Base-by-base conservation (phyloP, 768 basidiomycete genomes). In the Tylopilus sp. region DNA sequence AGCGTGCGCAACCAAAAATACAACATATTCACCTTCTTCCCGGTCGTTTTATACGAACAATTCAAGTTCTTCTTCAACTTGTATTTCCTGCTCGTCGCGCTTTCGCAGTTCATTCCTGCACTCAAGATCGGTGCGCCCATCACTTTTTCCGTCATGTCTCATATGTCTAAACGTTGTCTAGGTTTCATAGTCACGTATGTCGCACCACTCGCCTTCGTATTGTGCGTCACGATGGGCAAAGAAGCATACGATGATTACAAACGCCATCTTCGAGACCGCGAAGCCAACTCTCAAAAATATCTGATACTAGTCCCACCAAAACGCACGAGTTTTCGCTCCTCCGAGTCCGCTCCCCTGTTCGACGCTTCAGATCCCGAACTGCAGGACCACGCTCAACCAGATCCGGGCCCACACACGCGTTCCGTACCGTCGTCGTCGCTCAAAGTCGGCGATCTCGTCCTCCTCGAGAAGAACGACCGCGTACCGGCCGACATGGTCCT, bases 41-140 rank as follows among this genome's bases (percentile, higher is more conserved):
- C 97, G 4, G 82, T 98, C 59, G 95, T 98, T 41, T 84, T 98
- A 69, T 98, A 98, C 71, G 95, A 98, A 70, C 96, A 98, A 69
- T 99, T 98, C 86, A 98, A 98, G 72, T 98, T 96, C 78, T 99
- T 99, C 77, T 98, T 97, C 84, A 99, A 98, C 68, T 79, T 98
- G 8, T 99, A 98, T 71, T 99, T 99, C 67, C 82, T 98, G 12
- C 85, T 98, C 22, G 97, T 99, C 33, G 97, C 97, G 0, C 78
- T 98, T 9, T 93, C 90, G 10, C 97, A 98, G 71, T 97, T 99
- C 66, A 75, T 99, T 17, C 97, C 97, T 14, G 89, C 94, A 0
- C 81, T 99, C 54, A 94, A 93, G 75, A 99, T 97, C 54, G 95
- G 94, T 92, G 48, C 42, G 83, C 74, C 26, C 19, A 46, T 30